Percentiles rank a stretch among this genome's conserved stretches.
phyloP scores from a whole-genome alignment of 2,329 filamentous ascomycete genomes.

The Sodiomyces alkalinus region DNA sequence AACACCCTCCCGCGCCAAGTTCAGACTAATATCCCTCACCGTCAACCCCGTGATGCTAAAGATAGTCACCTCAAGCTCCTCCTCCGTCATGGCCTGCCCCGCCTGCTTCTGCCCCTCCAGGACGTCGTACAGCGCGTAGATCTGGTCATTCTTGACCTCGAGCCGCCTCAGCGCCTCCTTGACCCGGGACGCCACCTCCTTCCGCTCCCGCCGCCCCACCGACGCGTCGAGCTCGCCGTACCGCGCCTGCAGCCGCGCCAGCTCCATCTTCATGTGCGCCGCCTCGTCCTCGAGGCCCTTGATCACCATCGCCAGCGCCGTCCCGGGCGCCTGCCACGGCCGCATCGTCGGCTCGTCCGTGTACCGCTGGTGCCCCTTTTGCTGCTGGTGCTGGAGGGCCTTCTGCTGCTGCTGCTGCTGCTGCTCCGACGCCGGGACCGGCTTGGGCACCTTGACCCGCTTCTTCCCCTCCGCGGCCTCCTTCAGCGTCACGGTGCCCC shows the following conservation, averaged over 20 bases:
- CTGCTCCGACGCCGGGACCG: slow-evolving; percentile 50
- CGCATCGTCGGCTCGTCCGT: slow-evolving; percentile 46
- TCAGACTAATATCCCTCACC: slow-evolving; percentile 24
- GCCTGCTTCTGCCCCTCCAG: slow-evolving; percentile 61
- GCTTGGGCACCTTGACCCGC: slow-evolving; percentile 46
- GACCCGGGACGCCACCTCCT: slow-evolving; percentile 44
- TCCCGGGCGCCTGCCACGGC: slow-evolving; percentile 51
- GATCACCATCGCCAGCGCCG: slow-evolving; percentile 68
- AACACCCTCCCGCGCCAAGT: slow-evolving; percentile 26
- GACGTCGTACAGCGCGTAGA: slow-evolving; percentile 74
- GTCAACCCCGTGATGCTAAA: slow-evolving; percentile 34
- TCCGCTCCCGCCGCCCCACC: slow-evolving; percentile 48
- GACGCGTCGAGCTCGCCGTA: slow-evolving; percentile 55
- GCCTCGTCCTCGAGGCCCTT: slow-evolving; percentile 72
- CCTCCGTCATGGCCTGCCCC: slow-evolving; percentile 46
- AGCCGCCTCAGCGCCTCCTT: slow-evolving; percentile 45
- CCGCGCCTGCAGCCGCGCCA: slow-evolving; percentile 42
- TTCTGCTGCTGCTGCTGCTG: slow-evolving; percentile 26
- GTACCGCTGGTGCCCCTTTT: slow-evolving; percentile 15
- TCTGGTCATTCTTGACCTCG: slow-evolving; percentile 61
- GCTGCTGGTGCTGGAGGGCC: slow-evolving; percentile 7
- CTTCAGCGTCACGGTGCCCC: slow-evolving; percentile 18
- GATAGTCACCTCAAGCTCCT: slow-evolving; percentile 50
- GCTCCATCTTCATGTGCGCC: slow-evolving; percentile 55
- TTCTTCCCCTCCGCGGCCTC: slow-evolving; percentile 32